Evolutionary conservation across 31 red algal species (phyloP), one percentile per base, ranked within the genome.

Genomic region (Porphyra umbilicalis): DNA sequence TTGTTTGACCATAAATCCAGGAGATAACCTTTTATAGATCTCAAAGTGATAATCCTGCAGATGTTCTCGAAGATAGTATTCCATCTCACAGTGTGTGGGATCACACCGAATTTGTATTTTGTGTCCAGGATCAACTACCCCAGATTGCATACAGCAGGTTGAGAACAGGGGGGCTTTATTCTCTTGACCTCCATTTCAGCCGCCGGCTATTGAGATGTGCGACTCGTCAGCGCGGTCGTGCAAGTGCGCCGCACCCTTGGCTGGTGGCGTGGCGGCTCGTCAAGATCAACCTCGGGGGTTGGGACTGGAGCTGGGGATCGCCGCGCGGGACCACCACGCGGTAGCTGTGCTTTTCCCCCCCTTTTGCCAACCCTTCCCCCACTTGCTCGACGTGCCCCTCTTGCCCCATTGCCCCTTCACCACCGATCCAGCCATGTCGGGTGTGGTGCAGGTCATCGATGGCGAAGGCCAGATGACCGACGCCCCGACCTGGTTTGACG

Each of bases 401-500:
- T n/a, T n/a, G 16, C 57, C 57, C 6, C 57, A 2, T 71, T n/a
- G 57, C n/a, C n/a, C n/a, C n/a, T n/a, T n/a, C n/a, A n/a, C 77
- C 30, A 34, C 77, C 68, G 68, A 71, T 71, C 57, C 77, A 9
- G 25, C 18, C 36, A 36, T 35, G 35, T 20, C 77, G 77, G 35
- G 25, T 25, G 81, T 83, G 10, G 32, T 83, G 81, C 81, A 57
- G n/a, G 67, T 87, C 14, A 35, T 87, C 4, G 40, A 87, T 74
- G 75, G 78, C n/a, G 78, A 81, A n/a, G 85, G 85, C 32, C 31
- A 46, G 33, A 82, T 87, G 75, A 38, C 82, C 38, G 85, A 87
- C 32, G 76, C 5, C 29, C 33, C 85, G 32, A 36, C 81, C 33
- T 98, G 96, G 96, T 98, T 98, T 80, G 77, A 84, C 13, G 85